These are phyloP conservation scores for Fragilaria crotonensis DNA, from an alignment of 108 stramenopile species.

Conservation along the genomic window DNA sequence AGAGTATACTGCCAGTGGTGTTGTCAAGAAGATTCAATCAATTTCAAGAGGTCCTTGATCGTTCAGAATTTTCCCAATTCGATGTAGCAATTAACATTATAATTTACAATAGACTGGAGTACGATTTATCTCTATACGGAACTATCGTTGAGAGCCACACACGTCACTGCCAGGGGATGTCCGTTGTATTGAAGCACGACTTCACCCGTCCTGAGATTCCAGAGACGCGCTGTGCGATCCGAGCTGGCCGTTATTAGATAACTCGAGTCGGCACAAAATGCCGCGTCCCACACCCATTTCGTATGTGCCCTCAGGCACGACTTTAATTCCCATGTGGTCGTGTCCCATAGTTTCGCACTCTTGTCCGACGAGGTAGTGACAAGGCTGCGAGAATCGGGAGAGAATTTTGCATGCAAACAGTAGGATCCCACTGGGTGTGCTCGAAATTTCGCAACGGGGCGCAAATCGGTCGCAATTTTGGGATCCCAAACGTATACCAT, in stretches of 20 bases:
- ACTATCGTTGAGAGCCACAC: slow-evolving; percentile 95
- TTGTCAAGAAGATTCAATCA: too few species aligned
- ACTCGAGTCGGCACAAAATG: slow-evolving; percentile 91
- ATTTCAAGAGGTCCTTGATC: too few species aligned
- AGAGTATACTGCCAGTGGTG: too few species aligned
- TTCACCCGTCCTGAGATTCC: slow-evolving; percentile 89
- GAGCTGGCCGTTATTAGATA: slow-evolving; percentile 94
- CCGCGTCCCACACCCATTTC: slow-evolving; percentile 97
- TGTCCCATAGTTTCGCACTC: slow-evolving; percentile 87
- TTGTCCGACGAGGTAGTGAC: slow-evolving; percentile 92
- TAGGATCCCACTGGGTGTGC: slow-evolving; percentile 79
- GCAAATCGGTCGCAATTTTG: slow-evolving; percentile 4
- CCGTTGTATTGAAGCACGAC: slow-evolving; percentile 90
- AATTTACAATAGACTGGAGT: too few species aligned
- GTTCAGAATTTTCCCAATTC: too few species aligned
- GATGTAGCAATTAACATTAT: too few species aligned
- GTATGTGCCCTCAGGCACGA: slow-evolving; percentile 73
- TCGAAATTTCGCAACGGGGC: slow-evolving; percentile 61
- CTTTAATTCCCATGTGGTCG: slow-evolving; percentile 68
- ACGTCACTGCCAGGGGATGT: slow-evolving; percentile 91
- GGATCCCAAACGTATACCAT: slow-evolving; percentile 87
- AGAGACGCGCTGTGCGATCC: slow-evolving; percentile 86
- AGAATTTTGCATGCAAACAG: slow-evolving; percentile 70
- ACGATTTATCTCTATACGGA: slow-evolving; percentile 52
- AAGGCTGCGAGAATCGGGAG: slow-evolving; percentile 77